Evolutionary conservation across 148 eudicot species (phyloP).

Genomic region (Gaultheria prostrata): DNA sequence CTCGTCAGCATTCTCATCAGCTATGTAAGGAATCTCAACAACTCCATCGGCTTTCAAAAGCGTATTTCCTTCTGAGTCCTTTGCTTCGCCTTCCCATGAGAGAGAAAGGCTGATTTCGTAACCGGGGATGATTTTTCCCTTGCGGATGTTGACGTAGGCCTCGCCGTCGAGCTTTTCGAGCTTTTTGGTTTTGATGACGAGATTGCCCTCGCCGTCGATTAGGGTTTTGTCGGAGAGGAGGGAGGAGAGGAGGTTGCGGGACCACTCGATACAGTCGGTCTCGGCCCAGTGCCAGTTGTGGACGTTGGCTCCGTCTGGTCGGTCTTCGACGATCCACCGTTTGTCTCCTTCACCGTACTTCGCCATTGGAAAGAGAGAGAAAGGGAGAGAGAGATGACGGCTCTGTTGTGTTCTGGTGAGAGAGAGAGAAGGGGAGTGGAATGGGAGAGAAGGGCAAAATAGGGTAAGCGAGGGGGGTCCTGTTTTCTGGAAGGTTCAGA

Average conservation of each 20-base stretch:
- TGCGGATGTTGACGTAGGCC: conserved; percentile 83
- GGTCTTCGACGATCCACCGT: conserved; percentile 83
- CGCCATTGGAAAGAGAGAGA: conserved; percentile 55
- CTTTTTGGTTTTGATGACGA: conserved; percentile 36
- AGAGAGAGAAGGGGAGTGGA: background rate
- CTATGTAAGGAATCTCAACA: conserved; percentile 70
- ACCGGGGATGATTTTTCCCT: conserved; percentile 92
- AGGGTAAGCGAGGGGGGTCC: background rate
- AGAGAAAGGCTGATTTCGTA: conserved; percentile 61
- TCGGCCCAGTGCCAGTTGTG: conserved; percentile 99
- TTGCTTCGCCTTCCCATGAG: conserved; percentile 66
- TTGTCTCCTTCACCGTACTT: conserved; percentile 91
- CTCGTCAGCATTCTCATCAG: conserved; percentile 85
- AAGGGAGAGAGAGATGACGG: background rate
- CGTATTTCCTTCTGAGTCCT: conserved; percentile 35
- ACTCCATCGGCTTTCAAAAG: conserved; percentile 39
- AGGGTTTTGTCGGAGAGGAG: conserved; percentile 48
- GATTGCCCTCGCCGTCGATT: conserved; percentile 54
- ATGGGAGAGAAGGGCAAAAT: background rate
- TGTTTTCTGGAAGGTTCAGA: conserved; percentile 9
- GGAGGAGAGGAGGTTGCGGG: conserved; percentile 39
- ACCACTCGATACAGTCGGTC: conserved; percentile 86
- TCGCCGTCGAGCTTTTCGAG: conserved; percentile 68
- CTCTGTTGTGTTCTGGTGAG: background rate
- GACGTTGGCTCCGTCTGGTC: conserved; percentile 90